A percentile compares a stretch with the other conserved stretches of the same genome.
These are phyloP conservation scores for Aspergillus sp. DNA, from an alignment of 2,329 filamentous ascomycete genomes.

Conservation along the genomic window DNA sequence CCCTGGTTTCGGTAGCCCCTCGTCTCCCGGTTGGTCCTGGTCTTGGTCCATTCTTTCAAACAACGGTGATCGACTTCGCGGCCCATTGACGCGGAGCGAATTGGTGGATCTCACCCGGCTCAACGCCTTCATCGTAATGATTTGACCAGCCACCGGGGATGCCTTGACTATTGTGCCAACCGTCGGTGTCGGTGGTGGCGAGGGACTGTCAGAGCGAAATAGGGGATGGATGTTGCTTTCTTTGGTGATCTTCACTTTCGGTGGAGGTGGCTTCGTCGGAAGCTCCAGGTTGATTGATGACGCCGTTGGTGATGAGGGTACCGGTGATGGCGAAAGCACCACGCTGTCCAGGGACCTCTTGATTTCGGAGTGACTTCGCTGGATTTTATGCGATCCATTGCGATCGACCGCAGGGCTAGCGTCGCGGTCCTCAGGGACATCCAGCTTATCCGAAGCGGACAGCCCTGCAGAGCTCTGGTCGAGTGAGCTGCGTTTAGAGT, in stretches of 20 bases:
- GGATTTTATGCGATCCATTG: neutral
- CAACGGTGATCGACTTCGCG: slow-evolving; percentile 14
- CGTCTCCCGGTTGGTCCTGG: neutral
- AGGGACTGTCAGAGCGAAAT: slow-evolving; percentile 51
- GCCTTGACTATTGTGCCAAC: slow-evolving; percentile 53
- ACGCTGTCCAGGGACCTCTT: slow-evolving; percentile 23
- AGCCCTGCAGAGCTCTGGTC: slow-evolving; percentile 14
- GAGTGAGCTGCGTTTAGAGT: slow-evolving; percentile 17
- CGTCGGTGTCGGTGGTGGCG: slow-evolving; percentile 47
- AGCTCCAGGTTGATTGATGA: slow-evolving; percentile 14
- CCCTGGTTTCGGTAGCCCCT: slow-evolving; percentile 5
- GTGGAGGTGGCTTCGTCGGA: slow-evolving; percentile 7
- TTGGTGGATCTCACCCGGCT: slow-evolving; percentile 32
- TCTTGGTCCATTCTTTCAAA: slow-evolving; percentile 9
- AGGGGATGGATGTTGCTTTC: slow-evolving; percentile 56
- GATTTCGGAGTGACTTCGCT: slow-evolving; percentile 12
- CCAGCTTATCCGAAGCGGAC: slow-evolving; percentile 7
- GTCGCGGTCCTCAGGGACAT: slow-evolving; percentile 4
- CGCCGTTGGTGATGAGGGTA: slow-evolving; percentile 13
- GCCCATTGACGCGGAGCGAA: slow-evolving; percentile 21
- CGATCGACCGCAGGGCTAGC: slow-evolving; percentile 6
- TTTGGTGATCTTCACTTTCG: slow-evolving; percentile 22
- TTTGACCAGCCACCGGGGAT: slow-evolving; percentile 50
- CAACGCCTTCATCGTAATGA: slow-evolving; percentile 39
- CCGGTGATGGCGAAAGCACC: slow-evolving; percentile 12